Base-by-base conservation (phyloP, 495 filamentous ascomycete species). In the Penicillium cosmopolitanum region DNA sequence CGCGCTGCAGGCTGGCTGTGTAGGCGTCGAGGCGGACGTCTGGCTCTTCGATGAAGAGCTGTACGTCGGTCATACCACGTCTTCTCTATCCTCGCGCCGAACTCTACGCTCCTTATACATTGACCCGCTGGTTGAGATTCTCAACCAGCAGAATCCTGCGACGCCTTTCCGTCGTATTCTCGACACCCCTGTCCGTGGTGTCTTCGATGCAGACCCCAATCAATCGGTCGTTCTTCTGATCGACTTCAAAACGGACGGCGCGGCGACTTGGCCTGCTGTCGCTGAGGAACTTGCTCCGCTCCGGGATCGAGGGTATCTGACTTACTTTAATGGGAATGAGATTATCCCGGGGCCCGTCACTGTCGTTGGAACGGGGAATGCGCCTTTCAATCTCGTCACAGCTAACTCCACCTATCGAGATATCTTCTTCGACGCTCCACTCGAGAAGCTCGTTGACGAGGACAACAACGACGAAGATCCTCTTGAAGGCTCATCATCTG, bases 1-100 rank as follows among this genome's bases (percentile, higher is more conserved):
- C 4, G 87, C 87, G 3, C 70, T 92, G 9, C 78, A 87, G 76
- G 63, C 75, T 2, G 90, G 93, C 16, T 88, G 85, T 57, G 80
- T 85, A 18, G 76, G 84, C 13, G 84, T 93, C 34, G 93, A 97
- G 74, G 92, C 91, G 0, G 93, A 97, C 66, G 87, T 97, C 18
- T 97, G 91, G 92, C 82, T 90, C 10, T 85, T 87, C 62, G 82
- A 89, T 47, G 73, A 86, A 4, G 87, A 91, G 9, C 77, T 91
- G 16, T 88, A 77, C 53, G 82, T 88, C 23, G 84, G 83, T 18
- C 85, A 88, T 55, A 77, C 74, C 7, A 71, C 66, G 7, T 73
- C 76, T 1, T 71, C 78, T 34, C 70, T 86, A 19, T 77, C 75
- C 0, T 72, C 64, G 23, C 74, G 76, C 47, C 77, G 80, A 5